phyloP scores from a whole-genome alignment of 805 yeast species.

The Schwanniomyces yamadae region DNA sequence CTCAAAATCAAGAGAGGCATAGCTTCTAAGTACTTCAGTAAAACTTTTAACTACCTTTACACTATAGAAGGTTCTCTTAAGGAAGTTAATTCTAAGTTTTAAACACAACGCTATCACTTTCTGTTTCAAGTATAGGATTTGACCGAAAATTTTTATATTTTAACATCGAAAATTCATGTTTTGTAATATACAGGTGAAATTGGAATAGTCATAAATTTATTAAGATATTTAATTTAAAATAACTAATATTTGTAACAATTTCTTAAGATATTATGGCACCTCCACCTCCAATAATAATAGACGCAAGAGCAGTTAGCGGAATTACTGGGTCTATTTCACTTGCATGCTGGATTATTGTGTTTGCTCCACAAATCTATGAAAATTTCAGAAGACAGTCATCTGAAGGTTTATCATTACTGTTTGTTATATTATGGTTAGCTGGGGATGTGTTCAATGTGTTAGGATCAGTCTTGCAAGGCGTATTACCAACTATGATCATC shows the following conservation, averaged over 20 bases:
- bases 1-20: conserved; percentile 42
- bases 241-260: too few species aligned
- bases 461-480: conserved; percentile 88
- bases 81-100: conserved; percentile 4
- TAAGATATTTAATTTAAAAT: too few species aligned
- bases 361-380: conserved; percentile 95
- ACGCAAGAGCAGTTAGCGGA: conserved; percentile 72
- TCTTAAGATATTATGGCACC: conserved; percentile 44
- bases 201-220: too few species aligned
- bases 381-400: conserved; percentile 81
- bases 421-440: conserved; percentile 85
- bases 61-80: conserved; percentile 20
- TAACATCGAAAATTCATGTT: too few species aligned
- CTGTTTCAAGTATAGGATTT: neutral
- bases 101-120: neutral
- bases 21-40: conserved; percentile 20
- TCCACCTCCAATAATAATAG: conserved; percentile 63
- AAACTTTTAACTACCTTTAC: conserved; percentile 12
- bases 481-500: conserved; percentile 90
- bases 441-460: conserved; percentile 93
- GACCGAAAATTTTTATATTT: conserved; percentile 2
- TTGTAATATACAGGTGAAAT: too few species aligned
- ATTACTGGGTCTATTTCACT: conserved; percentile 85
- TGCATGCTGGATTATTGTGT: conserved; percentile 97
- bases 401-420: conserved; percentile 84